These are phyloP conservation scores for Prunus padus DNA, from an alignment of 306 rosid species.

Conservation along the genomic window DNA sequence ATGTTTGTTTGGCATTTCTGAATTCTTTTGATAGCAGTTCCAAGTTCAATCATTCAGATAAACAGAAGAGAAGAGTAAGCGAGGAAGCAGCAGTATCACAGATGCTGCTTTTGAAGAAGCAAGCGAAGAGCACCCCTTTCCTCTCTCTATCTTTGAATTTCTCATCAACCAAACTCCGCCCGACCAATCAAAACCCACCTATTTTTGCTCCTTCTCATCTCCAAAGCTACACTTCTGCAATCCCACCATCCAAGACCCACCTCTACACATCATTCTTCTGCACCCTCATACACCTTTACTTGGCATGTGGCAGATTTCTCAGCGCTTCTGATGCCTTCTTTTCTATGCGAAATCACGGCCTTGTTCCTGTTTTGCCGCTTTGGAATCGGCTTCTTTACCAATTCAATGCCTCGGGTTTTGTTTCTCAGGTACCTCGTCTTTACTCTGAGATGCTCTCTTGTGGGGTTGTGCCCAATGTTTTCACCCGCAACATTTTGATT, in stretches of 20 bases:
- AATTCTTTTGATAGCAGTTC: too few relatives aligned
- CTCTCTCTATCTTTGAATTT: neutral
- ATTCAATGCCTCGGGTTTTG: slow-evolving; percentile 60
- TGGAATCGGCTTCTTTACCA: slow-evolving; percentile 62
- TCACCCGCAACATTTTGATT: slow-evolving; percentile 61
- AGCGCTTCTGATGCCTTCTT: slow-evolving; percentile 47
- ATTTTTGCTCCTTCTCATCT: slow-evolving; percentile 13
- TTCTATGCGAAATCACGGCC: slow-evolving; percentile 50
- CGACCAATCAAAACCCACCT: slow-evolving; percentile 19
- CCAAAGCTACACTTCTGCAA: slow-evolving; percentile 14
- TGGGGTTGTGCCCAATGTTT: slow-evolving; percentile 63
- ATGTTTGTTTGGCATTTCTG: too few relatives aligned
- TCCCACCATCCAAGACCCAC: slow-evolving; percentile 41
- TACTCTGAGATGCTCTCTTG: slow-evolving; percentile 53
- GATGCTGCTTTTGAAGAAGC: neutral
- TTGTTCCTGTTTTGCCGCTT: slow-evolving; percentile 50
- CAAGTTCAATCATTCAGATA: too few relatives aligned
- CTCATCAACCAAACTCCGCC: slow-evolving; percentile 27
- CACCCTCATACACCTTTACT: slow-evolving; percentile 70
- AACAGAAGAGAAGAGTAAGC: too few relatives aligned
- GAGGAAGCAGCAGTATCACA: too few relatives aligned
- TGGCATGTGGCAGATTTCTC: slow-evolving; percentile 49
- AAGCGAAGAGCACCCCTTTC: neutral
- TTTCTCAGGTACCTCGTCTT: slow-evolving; percentile 57
- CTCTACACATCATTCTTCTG: slow-evolving; percentile 66